Percentiles rank a stretch among this genome's conserved stretches.
Conservation (phyloP, 768 basidiomycete species). For the Amanita muscaria region DNA sequence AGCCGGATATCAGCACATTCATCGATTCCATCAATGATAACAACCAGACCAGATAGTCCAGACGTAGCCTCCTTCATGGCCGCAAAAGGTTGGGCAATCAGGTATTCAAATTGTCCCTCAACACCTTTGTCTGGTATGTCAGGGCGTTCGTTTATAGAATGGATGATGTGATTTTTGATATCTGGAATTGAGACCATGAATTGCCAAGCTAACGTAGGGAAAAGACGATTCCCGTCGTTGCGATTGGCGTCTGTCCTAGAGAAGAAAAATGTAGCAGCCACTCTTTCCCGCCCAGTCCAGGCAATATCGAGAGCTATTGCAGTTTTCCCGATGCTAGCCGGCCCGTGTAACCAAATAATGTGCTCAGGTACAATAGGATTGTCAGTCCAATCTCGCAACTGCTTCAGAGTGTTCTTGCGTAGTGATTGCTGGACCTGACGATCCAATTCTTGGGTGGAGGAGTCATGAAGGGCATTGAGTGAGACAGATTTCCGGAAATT, state of each 20-base stretch:
- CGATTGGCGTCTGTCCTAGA: background rate
- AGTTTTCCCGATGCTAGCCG: too few relatives aligned
- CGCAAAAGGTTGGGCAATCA: background rate
- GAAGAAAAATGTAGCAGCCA: conserved; percentile 3
- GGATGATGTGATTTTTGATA: background rate
- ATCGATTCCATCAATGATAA: background rate
- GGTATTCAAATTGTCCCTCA: conserved; percentile 1
- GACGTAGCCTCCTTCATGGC: background rate
- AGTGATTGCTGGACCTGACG: background rate
- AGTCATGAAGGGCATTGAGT: background rate
- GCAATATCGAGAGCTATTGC: background rate
- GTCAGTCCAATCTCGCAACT: background rate
- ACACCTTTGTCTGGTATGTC: background rate
- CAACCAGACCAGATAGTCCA: background rate
- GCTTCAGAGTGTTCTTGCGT: background rate
- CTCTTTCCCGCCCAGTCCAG: background rate
- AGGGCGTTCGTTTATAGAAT: background rate
- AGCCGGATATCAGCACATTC: background rate
- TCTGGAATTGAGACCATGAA: background rate
- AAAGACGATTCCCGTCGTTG: background rate
- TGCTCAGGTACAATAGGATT: background rate
- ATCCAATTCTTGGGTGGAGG: background rate
- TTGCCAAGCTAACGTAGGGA: conserved; percentile 3
- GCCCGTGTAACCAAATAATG: background rate
- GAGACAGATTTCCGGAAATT: conserved; percentile 1